Conservation (phyloP, 2,329 filamentous ascomycete genomes). For the Didymella segeticola region DNA sequence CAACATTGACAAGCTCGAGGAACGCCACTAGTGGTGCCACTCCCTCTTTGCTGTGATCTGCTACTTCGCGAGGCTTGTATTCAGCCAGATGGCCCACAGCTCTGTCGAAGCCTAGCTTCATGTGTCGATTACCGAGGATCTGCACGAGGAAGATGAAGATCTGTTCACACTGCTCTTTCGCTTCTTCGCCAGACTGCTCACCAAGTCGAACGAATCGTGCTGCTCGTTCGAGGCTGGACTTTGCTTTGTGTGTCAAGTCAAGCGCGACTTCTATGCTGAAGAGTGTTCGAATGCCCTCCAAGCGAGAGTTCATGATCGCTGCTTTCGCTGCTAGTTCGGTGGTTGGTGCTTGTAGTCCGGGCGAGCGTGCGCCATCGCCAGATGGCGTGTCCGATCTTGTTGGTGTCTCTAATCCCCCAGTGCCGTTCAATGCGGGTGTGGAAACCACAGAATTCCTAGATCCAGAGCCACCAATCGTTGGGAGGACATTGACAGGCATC, state of each 20-base stretch:
- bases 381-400: conserved; percentile 50
- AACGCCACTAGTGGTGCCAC: conserved; percentile 95
- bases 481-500: conserved; percentile 94
- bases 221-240: conserved; percentile 83
- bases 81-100: conserved; percentile 88
- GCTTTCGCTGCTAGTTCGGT: conserved; percentile 95
- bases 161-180: conserved; percentile 83
- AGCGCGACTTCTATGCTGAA: conserved; percentile 97
- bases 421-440: conserved; percentile 33
- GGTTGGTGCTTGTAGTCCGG: conserved; percentile 71
- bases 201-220: conserved; percentile 82
- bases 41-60: conserved; percentile 71
- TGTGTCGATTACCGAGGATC: conserved; percentile 83
- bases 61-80: conserved; percentile 88
- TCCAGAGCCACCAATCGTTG: conserved; percentile 60
- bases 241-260: conserved; percentile 85
- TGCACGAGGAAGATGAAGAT: conserved; percentile 88
- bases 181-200: conserved; percentile 80
- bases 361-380: conserved; percentile 46
- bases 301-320: conserved; percentile 92
- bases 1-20: conserved; percentile 95
- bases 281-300: conserved; percentile 92
- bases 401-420: conserved; percentile 34
- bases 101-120: conserved; percentile 92
- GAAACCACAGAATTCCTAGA: conserved; percentile 47